A percentile compares a stretch with the other conserved stretches of the same genome.
Evolutionary conservation across 2,329 filamentous ascomycete species (phyloP).

Genomic region (Diaporthe nobilis): DNA sequence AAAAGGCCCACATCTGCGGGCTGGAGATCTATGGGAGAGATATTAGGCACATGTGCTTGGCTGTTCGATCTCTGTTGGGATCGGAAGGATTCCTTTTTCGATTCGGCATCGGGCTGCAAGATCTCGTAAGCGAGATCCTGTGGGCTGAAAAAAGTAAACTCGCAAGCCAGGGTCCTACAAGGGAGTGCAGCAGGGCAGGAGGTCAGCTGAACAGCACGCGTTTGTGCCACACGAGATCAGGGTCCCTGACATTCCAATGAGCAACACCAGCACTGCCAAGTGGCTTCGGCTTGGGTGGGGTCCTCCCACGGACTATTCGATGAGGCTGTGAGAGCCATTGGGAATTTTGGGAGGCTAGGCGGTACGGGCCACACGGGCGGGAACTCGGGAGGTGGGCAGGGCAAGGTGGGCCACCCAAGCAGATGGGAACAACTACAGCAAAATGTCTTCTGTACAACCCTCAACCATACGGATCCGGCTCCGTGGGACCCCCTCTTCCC

Average conservation of each 20-base stretch:
- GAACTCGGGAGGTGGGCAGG: constrained; percentile 4
- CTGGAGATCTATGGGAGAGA: constrained; percentile 15
- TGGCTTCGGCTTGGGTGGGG: constrained; percentile 40
- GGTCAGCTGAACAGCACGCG: constrained; percentile 40
- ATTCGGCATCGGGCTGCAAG: constrained; percentile 24
- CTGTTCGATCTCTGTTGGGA: constrained; percentile 31
- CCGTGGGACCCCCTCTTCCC: constrained; percentile 21
- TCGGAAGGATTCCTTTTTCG: constrained; percentile 26
- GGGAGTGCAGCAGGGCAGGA: constrained; percentile 30
- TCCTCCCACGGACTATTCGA: constrained; percentile 38
- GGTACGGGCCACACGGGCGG: constrained; percentile 1
- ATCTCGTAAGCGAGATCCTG: constrained; percentile 32
- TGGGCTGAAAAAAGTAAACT: constrained; percentile 38
- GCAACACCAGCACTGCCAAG: constrained; percentile 27
- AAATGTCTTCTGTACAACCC: constrained; percentile 37
- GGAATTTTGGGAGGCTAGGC: constrained; percentile 31
- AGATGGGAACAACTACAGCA: constrained; percentile 10
- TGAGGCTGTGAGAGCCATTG: constrained; percentile 40
- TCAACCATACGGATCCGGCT: constrained; percentile 34
- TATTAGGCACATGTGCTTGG: constrained; percentile 16
- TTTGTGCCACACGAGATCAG: constrained; percentile 32
- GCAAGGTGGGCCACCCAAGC: neutral
- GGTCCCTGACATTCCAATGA: constrained; percentile 33
- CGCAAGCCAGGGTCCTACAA: constrained; percentile 15
- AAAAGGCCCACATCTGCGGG: constrained; percentile 17